A percentile compares a stretch with the other conserved stretches of the same genome.
phyloP scores from a whole-genome alignment of 108 stramenopile genomes.

The Discostella stelligeroides region DNA sequence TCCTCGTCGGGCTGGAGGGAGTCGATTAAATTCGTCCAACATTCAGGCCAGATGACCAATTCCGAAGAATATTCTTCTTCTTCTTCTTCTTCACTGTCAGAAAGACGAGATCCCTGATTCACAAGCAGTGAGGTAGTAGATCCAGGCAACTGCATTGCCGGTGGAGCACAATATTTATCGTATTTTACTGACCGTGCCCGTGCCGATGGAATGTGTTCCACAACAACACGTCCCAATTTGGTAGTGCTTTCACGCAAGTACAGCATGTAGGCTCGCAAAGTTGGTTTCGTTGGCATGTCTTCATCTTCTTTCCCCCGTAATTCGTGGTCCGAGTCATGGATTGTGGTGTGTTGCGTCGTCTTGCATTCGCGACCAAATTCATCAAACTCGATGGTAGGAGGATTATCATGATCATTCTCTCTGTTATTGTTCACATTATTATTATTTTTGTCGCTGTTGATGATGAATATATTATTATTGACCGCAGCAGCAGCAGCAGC shows the following conservation, averaged over 20 bases:
- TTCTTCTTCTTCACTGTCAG: neutral
- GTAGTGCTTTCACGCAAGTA: slow-evolving; percentile 35
- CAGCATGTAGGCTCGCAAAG: slow-evolving; percentile 36
- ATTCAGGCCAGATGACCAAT: slow-evolving; percentile 59
- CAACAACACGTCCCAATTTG: neutral
- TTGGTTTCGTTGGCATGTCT: neutral
- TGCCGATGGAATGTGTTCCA: slow-evolving; percentile 13
- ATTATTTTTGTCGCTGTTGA: too few species aligned
- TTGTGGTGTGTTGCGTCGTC: slow-evolving; percentile 13
- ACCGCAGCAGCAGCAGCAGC: too few species aligned
- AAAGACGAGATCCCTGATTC: too few species aligned
- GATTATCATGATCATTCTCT: neutral
- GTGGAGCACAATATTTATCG: slow-evolving; percentile 39
- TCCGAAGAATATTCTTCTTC: slow-evolving; percentile 27
- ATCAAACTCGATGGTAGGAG: neutral
- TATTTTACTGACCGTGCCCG: slow-evolving; percentile 25
- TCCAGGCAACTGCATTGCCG: slow-evolving; percentile 14
- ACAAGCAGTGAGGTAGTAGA: too few species aligned
- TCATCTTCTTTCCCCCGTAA: neutral
- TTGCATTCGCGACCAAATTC: slow-evolving; percentile 22
- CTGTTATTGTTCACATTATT: too few species aligned
- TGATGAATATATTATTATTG: too few species aligned
- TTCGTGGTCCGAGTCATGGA: neutral
- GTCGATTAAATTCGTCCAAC: slow-evolving; percentile 59
- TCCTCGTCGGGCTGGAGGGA: slow-evolving; percentile 16